These are phyloP conservation scores for Fusarium buxicola DNA, from an alignment of 2,329 filamentous ascomycete species.

Conservation along the genomic window DNA sequence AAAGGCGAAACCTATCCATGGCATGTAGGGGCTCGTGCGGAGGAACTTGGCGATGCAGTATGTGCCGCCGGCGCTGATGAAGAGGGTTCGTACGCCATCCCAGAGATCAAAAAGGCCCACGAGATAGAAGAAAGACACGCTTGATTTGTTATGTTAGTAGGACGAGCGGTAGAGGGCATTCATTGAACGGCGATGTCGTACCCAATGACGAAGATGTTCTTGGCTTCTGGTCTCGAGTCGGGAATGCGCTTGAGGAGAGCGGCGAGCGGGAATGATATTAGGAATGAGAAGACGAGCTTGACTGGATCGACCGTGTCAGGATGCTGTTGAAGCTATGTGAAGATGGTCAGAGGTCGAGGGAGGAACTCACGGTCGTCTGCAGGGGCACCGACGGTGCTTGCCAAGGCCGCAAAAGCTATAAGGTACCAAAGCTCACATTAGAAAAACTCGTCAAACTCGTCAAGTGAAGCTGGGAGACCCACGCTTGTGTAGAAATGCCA, in stretches of 20 bases:
- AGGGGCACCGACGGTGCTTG: slow-evolving; percentile 49
- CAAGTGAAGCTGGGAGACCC: slow-evolving; percentile 12
- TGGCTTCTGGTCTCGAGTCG: slow-evolving; percentile 82
- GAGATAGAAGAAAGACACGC: slow-evolving; percentile 88
- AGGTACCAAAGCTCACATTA: slow-evolving; percentile 18
- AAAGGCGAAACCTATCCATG: slow-evolving; percentile 94
- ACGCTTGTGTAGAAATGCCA: slow-evolving; percentile 39
- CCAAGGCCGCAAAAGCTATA: slow-evolving; percentile 52
- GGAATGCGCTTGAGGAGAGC: slow-evolving; percentile 90
- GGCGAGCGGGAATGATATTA: slow-evolving; percentile 92
- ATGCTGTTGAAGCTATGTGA: not conserved
- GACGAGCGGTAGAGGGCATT: not conserved
- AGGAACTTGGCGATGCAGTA: slow-evolving; percentile 88
- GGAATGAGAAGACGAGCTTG: slow-evolving; percentile 90
- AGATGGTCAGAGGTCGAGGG: not conserved
- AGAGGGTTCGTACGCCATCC: slow-evolving; percentile 81
- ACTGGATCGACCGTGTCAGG: slow-evolving; percentile 65
- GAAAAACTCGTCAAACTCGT: not conserved
- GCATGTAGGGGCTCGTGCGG: slow-evolving; percentile 88
- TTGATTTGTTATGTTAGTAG: slow-evolving; percentile 48
- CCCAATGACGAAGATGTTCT: slow-evolving; percentile 89
- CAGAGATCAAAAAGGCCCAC: slow-evolving; percentile 94
- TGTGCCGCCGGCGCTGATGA: slow-evolving; percentile 81
- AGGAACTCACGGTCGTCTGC: slow-evolving; percentile 53
- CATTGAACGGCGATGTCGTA: slow-evolving; percentile 52